Evolutionary conservation across 2,329 filamentous ascomycete species (phyloP).

Genomic region (Exophiala dermatitidis): DNA sequence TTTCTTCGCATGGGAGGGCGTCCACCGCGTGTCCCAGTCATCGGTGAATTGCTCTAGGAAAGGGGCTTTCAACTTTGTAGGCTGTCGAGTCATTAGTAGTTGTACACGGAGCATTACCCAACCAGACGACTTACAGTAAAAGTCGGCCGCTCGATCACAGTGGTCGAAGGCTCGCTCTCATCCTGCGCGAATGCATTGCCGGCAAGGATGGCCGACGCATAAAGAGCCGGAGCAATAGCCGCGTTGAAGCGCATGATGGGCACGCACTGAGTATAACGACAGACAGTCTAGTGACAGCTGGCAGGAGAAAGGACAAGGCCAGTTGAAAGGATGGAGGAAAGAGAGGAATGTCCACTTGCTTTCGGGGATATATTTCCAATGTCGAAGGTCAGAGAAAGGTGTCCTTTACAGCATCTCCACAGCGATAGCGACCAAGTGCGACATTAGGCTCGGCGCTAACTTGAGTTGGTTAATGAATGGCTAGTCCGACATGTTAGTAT

Average conservation of each 20-base stretch:
- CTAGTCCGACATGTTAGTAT: too few species aligned
- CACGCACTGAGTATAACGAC: conserved; percentile 13
- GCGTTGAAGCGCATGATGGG: conserved; percentile 76
- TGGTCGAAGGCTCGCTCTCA: conserved; percentile 43
- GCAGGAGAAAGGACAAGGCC: conserved; percentile 21
- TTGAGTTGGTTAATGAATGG: too few species aligned
- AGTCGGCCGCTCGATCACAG: conserved; percentile 61
- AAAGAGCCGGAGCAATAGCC: conserved; percentile 62
- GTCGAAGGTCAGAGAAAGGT: conserved; percentile 20
- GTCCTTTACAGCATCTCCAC: conserved; percentile 23
- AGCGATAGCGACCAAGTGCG: background rate
- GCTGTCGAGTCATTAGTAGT: conserved; percentile 47
- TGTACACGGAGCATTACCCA: background rate
- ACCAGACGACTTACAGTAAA: conserved; percentile 66
- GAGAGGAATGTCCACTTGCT: background rate
- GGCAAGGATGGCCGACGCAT: conserved; percentile 63
- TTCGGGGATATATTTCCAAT: conserved; percentile 12
- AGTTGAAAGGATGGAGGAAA: conserved; percentile 20
- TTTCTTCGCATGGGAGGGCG: conserved; percentile 95
- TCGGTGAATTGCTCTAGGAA: conserved; percentile 99
- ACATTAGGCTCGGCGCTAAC: background rate
- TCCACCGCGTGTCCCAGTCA: conserved; percentile 91
- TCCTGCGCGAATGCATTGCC: conserved; percentile 62
- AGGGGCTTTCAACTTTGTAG: conserved; percentile 77
- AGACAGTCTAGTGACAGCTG: conserved; percentile 9